Evolutionary conservation across 2,329 filamentous ascomycete genomes (phyloP).

Genomic region (Fusarium sp.): DNA sequence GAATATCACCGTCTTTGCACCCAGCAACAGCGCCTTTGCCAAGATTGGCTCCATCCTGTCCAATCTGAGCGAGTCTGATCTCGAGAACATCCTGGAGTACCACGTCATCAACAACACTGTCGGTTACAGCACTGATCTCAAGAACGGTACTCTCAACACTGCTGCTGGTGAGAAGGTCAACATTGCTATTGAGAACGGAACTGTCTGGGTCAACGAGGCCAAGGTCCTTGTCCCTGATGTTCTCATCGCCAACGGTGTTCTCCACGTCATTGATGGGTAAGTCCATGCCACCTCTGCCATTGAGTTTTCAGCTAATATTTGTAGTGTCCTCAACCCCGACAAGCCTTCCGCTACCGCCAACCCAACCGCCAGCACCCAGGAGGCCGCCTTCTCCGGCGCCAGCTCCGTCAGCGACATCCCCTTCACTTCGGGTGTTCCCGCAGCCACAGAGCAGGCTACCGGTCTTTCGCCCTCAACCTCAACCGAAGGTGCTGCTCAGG

Average conservation of each 20-base stretch:
- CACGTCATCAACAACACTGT: conserved; percentile 72
- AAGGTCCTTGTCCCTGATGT: conserved; percentile 65
- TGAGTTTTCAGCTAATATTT: conserved; percentile 51
- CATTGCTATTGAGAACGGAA: conserved; percentile 60
- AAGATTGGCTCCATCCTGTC: conserved; percentile 65
- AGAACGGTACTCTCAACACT: conserved; percentile 36
- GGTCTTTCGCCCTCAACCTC: conserved; percentile 36
- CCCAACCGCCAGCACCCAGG: conserved; percentile 56
- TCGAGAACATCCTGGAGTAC: conserved; percentile 70
- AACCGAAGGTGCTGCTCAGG: conserved; percentile 41
- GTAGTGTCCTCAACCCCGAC: conserved; percentile 63
- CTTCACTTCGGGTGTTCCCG: conserved; percentile 67
- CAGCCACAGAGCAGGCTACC: conserved; percentile 31
- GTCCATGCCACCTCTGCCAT: conserved; percentile 35
- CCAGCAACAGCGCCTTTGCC: conserved; percentile 71
- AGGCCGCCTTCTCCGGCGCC: conserved; percentile 68
- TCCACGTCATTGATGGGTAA: conserved; percentile 72
- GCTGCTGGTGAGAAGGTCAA: conserved; percentile 57
- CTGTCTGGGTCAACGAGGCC: conserved; percentile 56
- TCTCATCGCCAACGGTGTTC: conserved; percentile 69
- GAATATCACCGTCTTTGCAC: conserved; percentile 72
- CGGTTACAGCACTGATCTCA: conserved; percentile 52
- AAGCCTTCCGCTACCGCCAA: conserved; percentile 55
- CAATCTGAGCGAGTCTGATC: conserved; percentile 61
- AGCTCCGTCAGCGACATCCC: conserved; percentile 63